A percentile compares a stretch with the other conserved stretches of the same genome.
phyloP scores from a whole-genome alignment of 2,329 filamentous ascomycete genomes.

The Madurella fahalii region DNA sequence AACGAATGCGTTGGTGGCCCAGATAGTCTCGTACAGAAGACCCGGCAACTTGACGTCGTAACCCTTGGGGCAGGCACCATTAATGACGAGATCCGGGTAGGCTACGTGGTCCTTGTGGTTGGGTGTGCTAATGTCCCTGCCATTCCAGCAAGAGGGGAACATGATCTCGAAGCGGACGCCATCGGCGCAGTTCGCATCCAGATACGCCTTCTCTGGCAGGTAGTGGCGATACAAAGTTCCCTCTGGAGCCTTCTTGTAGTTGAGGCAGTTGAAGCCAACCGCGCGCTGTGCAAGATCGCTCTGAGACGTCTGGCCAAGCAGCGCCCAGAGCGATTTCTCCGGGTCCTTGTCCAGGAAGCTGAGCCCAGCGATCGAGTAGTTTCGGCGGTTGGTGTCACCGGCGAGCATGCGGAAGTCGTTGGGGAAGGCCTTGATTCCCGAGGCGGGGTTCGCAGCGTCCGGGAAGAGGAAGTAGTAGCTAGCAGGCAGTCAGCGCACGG shows the following conservation, averaged over 20 bases:
- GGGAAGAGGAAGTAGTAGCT: conserved; percentile 80
- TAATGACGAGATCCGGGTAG: conserved; percentile 73
- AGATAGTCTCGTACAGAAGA: conserved; percentile 84
- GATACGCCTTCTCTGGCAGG: conserved; percentile 71
- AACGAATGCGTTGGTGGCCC: conserved; percentile 63
- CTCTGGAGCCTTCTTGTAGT: conserved; percentile 67
- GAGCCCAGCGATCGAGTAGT: conserved; percentile 65
- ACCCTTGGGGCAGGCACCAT: conserved; percentile 67
- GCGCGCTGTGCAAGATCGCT: conserved; percentile 71
- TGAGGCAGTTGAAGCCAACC: conserved; percentile 90
- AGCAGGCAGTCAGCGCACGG: conserved; percentile 17
- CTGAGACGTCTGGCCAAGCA: conserved; percentile 61
- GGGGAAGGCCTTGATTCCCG: conserved; percentile 70
- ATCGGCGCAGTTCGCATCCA: conserved; percentile 77
- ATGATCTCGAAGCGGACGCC: conserved; percentile 79
- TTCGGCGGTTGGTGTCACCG: conserved; percentile 63
- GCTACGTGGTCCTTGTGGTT: conserved; percentile 66
- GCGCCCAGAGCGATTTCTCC: conserved; percentile 65
- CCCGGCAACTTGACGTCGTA: conserved; percentile 66
- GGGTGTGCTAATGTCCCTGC: conserved; percentile 52
- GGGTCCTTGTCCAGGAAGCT: conserved; percentile 62
- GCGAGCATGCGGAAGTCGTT: conserved; percentile 76
- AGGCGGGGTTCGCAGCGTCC: conserved; percentile 20
- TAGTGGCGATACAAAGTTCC: conserved; percentile 75
- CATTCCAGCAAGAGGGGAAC: conserved; percentile 90